Base-by-base conservation (phyloP, 2,329 filamentous ascomycete species). In the Ophiostoma ulmi region DNA sequence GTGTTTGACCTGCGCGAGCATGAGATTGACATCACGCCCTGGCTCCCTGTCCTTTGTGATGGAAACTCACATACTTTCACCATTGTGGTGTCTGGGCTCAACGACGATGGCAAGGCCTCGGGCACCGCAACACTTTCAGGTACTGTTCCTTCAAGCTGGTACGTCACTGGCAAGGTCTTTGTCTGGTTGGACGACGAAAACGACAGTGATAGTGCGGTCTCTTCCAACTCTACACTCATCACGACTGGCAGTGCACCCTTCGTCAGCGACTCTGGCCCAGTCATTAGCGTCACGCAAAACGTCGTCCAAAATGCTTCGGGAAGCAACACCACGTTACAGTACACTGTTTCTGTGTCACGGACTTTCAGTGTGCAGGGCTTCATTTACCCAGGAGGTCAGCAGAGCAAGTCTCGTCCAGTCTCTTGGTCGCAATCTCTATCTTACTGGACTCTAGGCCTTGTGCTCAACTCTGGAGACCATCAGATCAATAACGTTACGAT, bases 21-120 rank as follows among this genome's bases (percentile, higher is more conserved):
- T 73, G 90, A 95, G 77, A 91, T 96, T 73, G 92, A 96, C 76
- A 88, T 96, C 67, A 90, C 91, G 1, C 88, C 91, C 0, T 95
- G 90, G 82, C 81, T 95, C 3, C 87, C 90, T 0, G 72, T 90
- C 1, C 82, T 95, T 0, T 89, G 86, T 73, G 88, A 94, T 75
- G 89, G 88, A 0, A 75, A 81, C 1, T 74, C 82, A 7, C 91
- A 94, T 77, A 87, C 80, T 0, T 92, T 94, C 76, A 84, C 87
- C 69, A 88, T 96, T 68, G 81, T 83, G 26, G 84, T 95, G 5
- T 84, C 84, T 0, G 91, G 91, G 0, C 80, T 94, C 10, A 79
- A 87, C 65, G 87, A 91, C 73, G 76, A 85, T 70, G 82, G 82
- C 11, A 38, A 1, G 77, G 80, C 41, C 10, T 22, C 66, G 20